Evolutionary conservation across 1,139 yeast genomes (phyloP).

Genomic region (Lodderomyces elongisporus): DNA sequence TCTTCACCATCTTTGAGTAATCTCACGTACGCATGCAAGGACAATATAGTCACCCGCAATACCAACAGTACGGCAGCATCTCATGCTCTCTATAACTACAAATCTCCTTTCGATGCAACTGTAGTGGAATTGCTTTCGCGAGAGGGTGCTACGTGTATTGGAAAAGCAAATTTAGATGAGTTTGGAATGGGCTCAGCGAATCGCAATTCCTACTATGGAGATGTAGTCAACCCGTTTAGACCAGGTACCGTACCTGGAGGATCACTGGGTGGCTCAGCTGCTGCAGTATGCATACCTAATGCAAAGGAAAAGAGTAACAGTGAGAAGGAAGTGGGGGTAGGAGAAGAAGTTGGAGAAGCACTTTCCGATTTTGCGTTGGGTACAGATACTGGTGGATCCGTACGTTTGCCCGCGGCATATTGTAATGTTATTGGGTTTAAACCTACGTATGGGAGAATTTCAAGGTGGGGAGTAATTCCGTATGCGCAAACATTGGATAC

Average conservation of each 20-base stretch:
- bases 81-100: conserved; percentile 48
- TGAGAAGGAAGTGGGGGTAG: conserved; percentile 25
- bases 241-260: conserved; percentile 67
- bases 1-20: conserved; percentile 9
- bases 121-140: conserved; percentile 50
- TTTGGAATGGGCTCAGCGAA: conserved; percentile 92
- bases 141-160: conserved; percentile 54
- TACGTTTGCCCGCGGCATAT: conserved; percentile 85
- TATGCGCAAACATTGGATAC: conserved; percentile 95
- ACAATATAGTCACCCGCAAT: conserved; percentile 65
- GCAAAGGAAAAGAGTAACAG: too few species aligned
- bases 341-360: neutral
- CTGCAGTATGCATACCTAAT: conserved; percentile 48
- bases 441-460: conserved; percentile 87
- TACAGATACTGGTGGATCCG: conserved; percentile 97
- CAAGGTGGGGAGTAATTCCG: conserved; percentile 87
- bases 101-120: conserved; percentile 81
- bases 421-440: conserved; percentile 83
- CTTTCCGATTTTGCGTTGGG: conserved; percentile 70
- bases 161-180: conserved; percentile 93
- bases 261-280: conserved; percentile 95
- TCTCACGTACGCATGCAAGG: conserved; percentile 43
- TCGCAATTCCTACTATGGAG: conserved; percentile 57
- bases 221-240: conserved; percentile 60
- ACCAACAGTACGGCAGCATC: conserved; percentile 79